phyloP scores from a whole-genome alignment of 1,139 yeast species.

The Sugiyamaella neomexicana region DNA sequence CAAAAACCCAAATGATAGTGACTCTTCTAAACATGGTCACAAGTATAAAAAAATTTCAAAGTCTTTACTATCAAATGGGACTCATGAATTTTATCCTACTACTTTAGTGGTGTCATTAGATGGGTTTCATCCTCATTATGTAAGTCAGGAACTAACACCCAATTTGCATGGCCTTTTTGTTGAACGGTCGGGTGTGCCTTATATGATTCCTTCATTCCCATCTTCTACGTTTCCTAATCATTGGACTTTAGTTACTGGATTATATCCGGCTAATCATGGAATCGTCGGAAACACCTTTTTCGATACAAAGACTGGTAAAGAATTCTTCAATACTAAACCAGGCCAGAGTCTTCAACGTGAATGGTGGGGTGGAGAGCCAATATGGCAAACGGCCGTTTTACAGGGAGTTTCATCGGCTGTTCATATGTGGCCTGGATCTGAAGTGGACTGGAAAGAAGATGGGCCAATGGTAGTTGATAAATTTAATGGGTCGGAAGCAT shows the following conservation, averaged over 20 bases:
- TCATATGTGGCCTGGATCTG: conserved; percentile 98
- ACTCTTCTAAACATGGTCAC: not conserved
- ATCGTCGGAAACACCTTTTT: conserved; percentile 81
- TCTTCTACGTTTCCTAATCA: conserved; percentile 89
- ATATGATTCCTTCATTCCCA: conserved; percentile 84
- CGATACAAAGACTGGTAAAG: conserved; percentile 57
- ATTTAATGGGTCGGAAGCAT: conserved; percentile 63
- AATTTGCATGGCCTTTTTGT: conserved; percentile 57
- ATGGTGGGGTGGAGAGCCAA: conserved; percentile 91
- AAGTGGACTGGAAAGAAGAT: conserved; percentile 52
- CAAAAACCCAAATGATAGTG: not conserved
- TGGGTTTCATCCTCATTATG: conserved; percentile 90
- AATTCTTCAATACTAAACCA: conserved; percentile 66
- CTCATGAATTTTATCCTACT: conserved; percentile 71
- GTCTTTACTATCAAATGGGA: conserved; percentile 57
- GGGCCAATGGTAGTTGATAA: conserved; percentile 55
- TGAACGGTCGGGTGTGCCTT: conserved; percentile 70
- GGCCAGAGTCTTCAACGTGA: conserved; percentile 56
- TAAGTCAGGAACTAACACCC: conserved; percentile 69
- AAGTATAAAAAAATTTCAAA: conserved; percentile 28
- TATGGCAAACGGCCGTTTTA: conserved; percentile 75
- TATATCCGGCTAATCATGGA: conserved; percentile 82
- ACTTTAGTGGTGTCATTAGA: conserved; percentile 77
- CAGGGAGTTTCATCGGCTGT: conserved; percentile 70
- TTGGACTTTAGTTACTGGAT: conserved; percentile 87